A percentile compares a stretch with the other conserved stretches of the same genome.
Evolutionary conservation across 2,329 filamentous ascomycete species (phyloP).

Genomic region (Tolypocladium guangdongense): DNA sequence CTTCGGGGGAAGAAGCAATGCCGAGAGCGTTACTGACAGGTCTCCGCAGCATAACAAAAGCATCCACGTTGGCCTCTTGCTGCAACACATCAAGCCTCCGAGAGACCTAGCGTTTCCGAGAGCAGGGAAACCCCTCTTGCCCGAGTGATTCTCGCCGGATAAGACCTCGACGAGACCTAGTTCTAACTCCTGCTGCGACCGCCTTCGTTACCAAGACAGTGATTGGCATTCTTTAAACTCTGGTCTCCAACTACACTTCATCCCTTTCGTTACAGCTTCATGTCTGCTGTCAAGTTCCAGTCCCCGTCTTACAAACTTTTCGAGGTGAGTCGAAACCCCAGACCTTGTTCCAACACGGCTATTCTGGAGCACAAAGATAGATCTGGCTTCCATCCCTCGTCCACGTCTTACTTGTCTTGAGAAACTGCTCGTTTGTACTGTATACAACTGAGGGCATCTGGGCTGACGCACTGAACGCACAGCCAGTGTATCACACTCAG

Average conservation of each 20-base stretch:
- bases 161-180: slow-evolving; percentile 27
- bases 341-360: slow-evolving; percentile 18
- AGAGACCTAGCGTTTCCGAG: slow-evolving; percentile 16
- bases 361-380: neutral
- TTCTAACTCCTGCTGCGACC: slow-evolving; percentile 20
- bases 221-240: slow-evolving; percentile 27
- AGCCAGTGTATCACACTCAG: slow-evolving; percentile 44
- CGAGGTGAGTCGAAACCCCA: slow-evolving; percentile 39
- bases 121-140: slow-evolving; percentile 18
- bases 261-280: slow-evolving; percentile 34
- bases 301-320: slow-evolving; percentile 46
- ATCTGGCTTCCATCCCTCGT: neutral
- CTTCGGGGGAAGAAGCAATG: slow-evolving; percentile 21
- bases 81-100: slow-evolving; percentile 28
- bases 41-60: slow-evolving; percentile 18
- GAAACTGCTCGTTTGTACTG: slow-evolving; percentile 2
- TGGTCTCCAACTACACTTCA: slow-evolving; percentile 15
- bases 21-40: slow-evolving; percentile 20
- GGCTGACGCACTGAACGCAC: slow-evolving; percentile 13
- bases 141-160: slow-evolving; percentile 18
- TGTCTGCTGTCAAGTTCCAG: slow-evolving; percentile 48
- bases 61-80: slow-evolving; percentile 17
- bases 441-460: slow-evolving; percentile 3
- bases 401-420: neutral
- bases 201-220: slow-evolving; percentile 27